Percentiles rank a stretch among this genome's conserved stretches.
Evolutionary conservation across 306 rosid genomes (phyloP).

Genomic region (Alnus rubra): DNA sequence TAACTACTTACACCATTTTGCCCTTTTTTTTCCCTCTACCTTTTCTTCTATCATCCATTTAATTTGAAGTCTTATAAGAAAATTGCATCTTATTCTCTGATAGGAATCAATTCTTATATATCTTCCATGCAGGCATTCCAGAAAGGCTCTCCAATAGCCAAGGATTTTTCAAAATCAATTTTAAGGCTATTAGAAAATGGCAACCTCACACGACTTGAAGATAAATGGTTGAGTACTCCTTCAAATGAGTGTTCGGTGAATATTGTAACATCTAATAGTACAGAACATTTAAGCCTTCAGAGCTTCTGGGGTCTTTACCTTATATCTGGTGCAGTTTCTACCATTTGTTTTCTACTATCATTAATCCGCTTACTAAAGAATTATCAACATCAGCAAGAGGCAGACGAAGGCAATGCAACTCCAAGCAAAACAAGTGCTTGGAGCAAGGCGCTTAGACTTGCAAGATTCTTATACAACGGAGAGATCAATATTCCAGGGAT

Average conservation of each 20-base stretch:
- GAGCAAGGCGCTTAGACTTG: not conserved
- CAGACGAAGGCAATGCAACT: conserved; percentile 17
- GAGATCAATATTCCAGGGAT: not conserved
- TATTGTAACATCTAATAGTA: conserved; percentile 2
- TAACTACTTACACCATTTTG: too few relatives aligned
- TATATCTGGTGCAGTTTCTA: conserved; percentile 51
- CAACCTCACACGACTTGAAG: conserved; percentile 36
- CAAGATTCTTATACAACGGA: not conserved
- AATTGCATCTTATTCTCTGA: not conserved
- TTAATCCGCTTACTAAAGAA: conserved; percentile 17
- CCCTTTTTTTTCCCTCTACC: too few relatives aligned
- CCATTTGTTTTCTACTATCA: conserved; percentile 46
- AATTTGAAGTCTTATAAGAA: too few relatives aligned
- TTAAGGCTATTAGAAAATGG: conserved; percentile 48
- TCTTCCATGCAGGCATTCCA: conserved; percentile 55
- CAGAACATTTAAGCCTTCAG: conserved; percentile 40
- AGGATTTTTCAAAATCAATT: conserved; percentile 59
- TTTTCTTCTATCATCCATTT: too few relatives aligned
- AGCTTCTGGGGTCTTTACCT: conserved; percentile 61
- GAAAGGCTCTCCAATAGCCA: conserved; percentile 69
- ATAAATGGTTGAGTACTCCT: conserved; percentile 40
- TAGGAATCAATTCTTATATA: not conserved
- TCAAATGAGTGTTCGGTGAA: conserved; percentile 24
- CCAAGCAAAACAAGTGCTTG: not conserved
- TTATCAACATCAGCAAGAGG: conserved; percentile 13